Base-by-base conservation (phyloP, 345 rosid species). In the Eutrema japonicum region DNA sequence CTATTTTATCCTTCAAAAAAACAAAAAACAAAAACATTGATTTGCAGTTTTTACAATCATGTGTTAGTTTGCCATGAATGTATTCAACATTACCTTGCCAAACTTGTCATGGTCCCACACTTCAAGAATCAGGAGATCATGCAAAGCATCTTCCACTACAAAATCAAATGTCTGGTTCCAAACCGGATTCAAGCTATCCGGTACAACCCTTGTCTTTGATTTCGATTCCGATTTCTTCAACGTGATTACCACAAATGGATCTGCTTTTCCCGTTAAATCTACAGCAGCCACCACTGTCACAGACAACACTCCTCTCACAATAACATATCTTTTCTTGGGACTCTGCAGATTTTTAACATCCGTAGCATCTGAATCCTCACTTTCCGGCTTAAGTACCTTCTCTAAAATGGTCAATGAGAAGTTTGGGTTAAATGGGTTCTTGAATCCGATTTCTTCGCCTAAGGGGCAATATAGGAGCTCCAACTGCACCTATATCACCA, bases 81-180 rank as follows among this genome's bases (percentile, higher is more conserved):
- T 41, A 10, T 10, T 10, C 3, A 9, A 18, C 42, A n/a, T 16
- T 80, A 89, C 95, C 91, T 95, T 95, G 42, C 93, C 90, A 62
- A 92, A 95, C 18, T 93, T 86, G 72, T 90, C 96, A 60, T 90
- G 96, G 62, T 95, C 99, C 80, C 82, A 92, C 1, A 92, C 84
- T 70, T 92, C 96, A 45, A 86, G 9, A 22, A 87, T 82, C 52
- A 95, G 54, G 80, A 95, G 85, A 66, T 95, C 99, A 60, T 88
- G 99, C 46, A 87, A 76, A 36, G 86, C 99, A 83, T 90, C 91
- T 86, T 92, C 99, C 68, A 92, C 99, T 29, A 95, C 96, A 48
- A 92, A 86, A 71, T 92, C 97, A 73, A 95, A 92, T 3, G 99
- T 88, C 57, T 90, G 97, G 72, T 95, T 89, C 99, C 99, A 95